Percentiles rank a stretch among this genome's conserved stretches.
Conservation (phyloP, 495 filamentous ascomycete genomes). For the Aspergillus taichungensis region DNA sequence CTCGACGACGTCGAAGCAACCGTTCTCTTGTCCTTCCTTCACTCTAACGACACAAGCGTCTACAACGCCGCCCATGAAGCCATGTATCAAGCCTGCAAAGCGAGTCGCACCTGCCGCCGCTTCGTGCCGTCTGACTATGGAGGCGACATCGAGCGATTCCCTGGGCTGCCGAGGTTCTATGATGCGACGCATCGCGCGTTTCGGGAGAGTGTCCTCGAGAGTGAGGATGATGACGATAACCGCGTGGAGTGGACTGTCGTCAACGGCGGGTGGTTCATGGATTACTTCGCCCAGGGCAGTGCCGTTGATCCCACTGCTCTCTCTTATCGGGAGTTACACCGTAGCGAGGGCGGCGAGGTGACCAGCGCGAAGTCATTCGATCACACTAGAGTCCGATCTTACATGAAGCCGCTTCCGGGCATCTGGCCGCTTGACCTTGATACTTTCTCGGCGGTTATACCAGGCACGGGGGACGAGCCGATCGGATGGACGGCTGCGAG, state of each 20-base stretch:
- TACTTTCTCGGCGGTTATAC: not conserved
- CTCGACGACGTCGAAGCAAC: conserved; percentile 1
- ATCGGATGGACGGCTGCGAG: not conserved
- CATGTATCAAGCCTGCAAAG: conserved; percentile 12
- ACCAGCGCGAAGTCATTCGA: not conserved
- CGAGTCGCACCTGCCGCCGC: conserved; percentile 11
- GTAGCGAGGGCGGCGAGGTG: not conserved
- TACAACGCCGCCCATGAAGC: conserved; percentile 2
- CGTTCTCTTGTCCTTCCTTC: conserved; percentile 6
- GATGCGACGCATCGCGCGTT: conserved; percentile 9
- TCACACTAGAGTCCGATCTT: not conserved
- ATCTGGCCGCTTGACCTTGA: conserved; percentile 5
- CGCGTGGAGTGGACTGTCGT: conserved; percentile 15
- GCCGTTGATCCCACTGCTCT: not conserved
- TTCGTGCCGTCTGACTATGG: conserved; percentile 20
- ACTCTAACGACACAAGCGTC: not conserved
- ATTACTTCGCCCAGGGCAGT: conserved; percentile 17
- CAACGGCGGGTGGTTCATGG: conserved; percentile 16
- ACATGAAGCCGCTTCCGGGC: not conserved
- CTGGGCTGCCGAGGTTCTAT: conserved; percentile 10
- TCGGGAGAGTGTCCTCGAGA: conserved; percentile 5
- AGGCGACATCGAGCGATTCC: conserved; percentile 15
- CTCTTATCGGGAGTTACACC: not conserved
- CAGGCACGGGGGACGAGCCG: conserved; percentile 2
- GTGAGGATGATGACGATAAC: not conserved